These are phyloP conservation scores for Podila epigama DNA, from an alignment of 192 early-diverging fungal species.

Conservation along the genomic window DNA sequence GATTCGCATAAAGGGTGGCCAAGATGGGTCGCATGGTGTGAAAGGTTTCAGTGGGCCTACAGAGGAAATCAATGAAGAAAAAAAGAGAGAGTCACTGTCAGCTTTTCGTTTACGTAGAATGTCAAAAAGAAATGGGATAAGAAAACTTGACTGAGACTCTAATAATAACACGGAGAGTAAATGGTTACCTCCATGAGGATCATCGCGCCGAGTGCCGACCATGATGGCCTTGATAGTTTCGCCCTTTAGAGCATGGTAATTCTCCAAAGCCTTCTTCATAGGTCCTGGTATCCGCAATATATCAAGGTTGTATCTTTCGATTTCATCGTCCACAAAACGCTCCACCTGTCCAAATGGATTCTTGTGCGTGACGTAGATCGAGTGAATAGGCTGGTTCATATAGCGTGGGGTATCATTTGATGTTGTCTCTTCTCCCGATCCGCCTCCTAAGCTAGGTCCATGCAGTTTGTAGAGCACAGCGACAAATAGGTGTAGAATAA, in stretches of 20 bases:
- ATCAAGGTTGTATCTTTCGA: constrained; percentile 73
- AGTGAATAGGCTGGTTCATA: constrained; percentile 50
- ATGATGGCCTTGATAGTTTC: constrained; percentile 74
- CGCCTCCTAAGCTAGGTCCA: constrained; percentile 17
- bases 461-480: constrained; percentile 65
- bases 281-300: constrained; percentile 70
- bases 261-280: constrained; percentile 82
- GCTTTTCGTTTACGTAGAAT: no score
- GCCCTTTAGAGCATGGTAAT: constrained; percentile 64
- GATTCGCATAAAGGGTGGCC: constrained; percentile 91
- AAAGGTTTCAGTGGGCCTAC: constrained; percentile 59
- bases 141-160: background rate
- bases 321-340: constrained; percentile 79
- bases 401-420: constrained; percentile 5
- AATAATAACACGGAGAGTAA: background rate
- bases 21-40: constrained; percentile 82
- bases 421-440: background rate
- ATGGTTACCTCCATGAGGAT: constrained; percentile 71
- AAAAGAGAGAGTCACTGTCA: background rate
- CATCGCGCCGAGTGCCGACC: constrained; percentile 80
- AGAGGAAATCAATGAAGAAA: background rate
- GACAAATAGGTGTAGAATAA: constrained; percentile 81
- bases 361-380: constrained; percentile 80
- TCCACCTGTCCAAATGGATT: constrained; percentile 90
- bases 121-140: background rate